Conservation (phyloP, 1,284 basidiomycete species). For the Sphaerobolus stellatus region DNA sequence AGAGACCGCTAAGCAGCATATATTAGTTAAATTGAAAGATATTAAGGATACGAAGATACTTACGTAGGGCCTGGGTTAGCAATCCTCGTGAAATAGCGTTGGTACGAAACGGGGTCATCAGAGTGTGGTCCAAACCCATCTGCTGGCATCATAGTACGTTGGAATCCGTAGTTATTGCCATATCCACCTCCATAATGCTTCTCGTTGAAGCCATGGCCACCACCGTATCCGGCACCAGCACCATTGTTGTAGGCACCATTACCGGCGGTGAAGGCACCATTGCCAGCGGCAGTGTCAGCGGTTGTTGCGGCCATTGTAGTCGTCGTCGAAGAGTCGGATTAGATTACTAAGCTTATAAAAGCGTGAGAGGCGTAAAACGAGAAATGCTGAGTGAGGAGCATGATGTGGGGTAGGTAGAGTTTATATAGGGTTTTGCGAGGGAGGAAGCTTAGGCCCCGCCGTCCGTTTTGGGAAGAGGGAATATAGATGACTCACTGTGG, state of each 20-base stretch:
- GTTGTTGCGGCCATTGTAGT: neutral
- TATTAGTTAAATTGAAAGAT: neutral
- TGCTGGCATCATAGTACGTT: neutral
- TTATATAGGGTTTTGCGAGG: too few relatives aligned
- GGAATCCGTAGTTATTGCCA: neutral
- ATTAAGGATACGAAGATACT: neutral
- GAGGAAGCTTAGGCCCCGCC: too few relatives aligned
- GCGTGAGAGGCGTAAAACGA: too few relatives aligned
- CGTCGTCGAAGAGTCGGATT: too few relatives aligned
- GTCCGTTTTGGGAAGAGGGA: too few relatives aligned
- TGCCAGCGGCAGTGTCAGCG: too few relatives aligned
- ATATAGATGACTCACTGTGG: too few relatives aligned
- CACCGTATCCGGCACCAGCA: neutral
- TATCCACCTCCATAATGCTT: neutral
- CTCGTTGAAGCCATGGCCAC: neutral
- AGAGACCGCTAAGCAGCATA: neutral
- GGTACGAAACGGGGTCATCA: neutral
- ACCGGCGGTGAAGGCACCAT: neutral
- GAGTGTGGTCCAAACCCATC: neutral
- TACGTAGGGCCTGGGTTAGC: neutral
- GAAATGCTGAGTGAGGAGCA: too few relatives aligned
- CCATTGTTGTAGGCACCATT: neutral
- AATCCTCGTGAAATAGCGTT: neutral
- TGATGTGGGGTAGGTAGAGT: too few relatives aligned
- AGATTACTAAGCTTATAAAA: too few relatives aligned